Evolutionary conservation across 768 basidiomycete genomes (phyloP).

Genomic region (Tulasnella calospora): DNA sequence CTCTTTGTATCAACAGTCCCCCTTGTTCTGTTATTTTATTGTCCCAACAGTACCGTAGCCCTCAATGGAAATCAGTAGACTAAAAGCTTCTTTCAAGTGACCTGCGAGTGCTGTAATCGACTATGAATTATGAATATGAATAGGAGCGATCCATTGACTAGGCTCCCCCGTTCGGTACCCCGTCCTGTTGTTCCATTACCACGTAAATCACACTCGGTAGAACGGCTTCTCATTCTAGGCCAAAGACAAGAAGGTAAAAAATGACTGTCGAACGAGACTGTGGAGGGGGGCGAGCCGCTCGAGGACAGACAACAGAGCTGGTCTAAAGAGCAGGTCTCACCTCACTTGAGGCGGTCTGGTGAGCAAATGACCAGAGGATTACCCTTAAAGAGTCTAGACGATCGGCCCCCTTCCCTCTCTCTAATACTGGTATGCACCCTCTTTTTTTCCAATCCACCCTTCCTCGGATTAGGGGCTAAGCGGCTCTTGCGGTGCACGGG

Average conservation of each 20-base stretch:
- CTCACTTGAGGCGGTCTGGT: not conserved
- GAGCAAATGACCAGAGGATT: not conserved
- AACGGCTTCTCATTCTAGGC: not conserved
- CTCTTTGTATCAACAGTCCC: not conserved
- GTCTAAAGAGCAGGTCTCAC: not conserved
- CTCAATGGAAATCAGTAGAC: constrained; percentile 1
- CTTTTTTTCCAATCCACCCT: not conserved
- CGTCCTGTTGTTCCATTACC: not conserved
- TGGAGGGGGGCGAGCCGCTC: not conserved
- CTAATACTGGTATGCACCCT: not conserved
- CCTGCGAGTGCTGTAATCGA: not conserved
- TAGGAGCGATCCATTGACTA: not conserved
- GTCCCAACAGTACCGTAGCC: constrained; percentile 5
- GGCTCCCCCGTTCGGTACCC: not conserved
- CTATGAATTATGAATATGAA: no score
- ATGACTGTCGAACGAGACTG: not conserved
- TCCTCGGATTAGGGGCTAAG: not conserved
- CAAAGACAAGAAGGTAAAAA: not conserved
- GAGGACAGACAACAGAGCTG: not conserved
- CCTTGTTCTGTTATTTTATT: not conserved
- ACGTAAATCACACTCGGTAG: not conserved
- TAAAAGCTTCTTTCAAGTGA: not conserved
- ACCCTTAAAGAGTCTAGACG: constrained; percentile 2
- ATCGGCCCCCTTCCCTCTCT: not conserved
- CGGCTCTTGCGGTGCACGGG: not conserved